Conservation (phyloP, 31 red algal genomes). For the Endocladia muricata region DNA sequence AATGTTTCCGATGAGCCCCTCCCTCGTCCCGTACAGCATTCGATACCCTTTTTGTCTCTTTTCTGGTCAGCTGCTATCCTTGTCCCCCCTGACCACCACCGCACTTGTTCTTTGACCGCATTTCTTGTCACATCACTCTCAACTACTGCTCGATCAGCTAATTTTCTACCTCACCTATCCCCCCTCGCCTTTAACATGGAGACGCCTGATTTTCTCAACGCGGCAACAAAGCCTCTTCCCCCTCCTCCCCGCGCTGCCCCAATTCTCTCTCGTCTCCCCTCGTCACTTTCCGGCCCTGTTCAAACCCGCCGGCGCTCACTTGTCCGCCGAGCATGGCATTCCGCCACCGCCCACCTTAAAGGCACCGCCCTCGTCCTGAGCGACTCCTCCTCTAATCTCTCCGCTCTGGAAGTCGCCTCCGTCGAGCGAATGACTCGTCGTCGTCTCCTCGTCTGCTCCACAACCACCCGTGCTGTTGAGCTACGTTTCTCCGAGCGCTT, state of each 20-base stretch:
- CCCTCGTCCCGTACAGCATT: too few relatives aligned
- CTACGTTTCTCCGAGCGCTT: background rate
- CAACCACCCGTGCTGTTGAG: background rate
- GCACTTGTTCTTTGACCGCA: too few relatives aligned
- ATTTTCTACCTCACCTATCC: too few relatives aligned
- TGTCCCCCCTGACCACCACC: too few relatives aligned
- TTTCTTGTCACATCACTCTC: too few relatives aligned
- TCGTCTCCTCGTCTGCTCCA: background rate
- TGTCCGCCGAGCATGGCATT: constrained; percentile 4
- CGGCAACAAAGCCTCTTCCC: constrained; percentile 12
- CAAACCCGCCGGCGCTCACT: background rate
- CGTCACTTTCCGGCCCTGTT: constrained; percentile 23
- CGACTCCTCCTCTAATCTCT: background rate
- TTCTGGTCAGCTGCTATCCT: too few relatives aligned
- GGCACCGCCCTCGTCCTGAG: background rate
- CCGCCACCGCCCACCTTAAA: constrained; percentile 1
- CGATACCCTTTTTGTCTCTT: too few relatives aligned
- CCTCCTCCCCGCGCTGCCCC: background rate
- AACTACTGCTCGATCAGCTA: too few relatives aligned
- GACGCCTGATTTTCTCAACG: too few relatives aligned
- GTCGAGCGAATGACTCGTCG: background rate
- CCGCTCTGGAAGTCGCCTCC: constrained; percentile 1
- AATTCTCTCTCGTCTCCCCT: constrained; percentile 31
- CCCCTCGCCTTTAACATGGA: too few relatives aligned
- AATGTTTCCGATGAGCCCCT: too few relatives aligned